Conservation (phyloP, 2,329 filamentous ascomycete genomes). For the Pleomassaria siparia region DNA sequence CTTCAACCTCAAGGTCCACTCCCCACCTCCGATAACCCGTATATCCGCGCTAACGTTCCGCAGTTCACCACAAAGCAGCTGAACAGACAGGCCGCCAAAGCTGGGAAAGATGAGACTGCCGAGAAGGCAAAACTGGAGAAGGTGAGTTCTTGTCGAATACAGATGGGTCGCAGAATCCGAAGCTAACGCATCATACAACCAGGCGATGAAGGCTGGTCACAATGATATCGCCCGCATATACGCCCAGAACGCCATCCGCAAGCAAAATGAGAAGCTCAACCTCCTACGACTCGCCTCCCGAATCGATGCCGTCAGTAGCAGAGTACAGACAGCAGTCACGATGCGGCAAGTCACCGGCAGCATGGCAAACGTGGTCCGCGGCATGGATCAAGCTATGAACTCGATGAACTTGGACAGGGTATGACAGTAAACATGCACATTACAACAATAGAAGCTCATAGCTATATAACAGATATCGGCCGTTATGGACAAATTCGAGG, state of each 20-base stretch:
- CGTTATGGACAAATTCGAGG: constrained; percentile 68
- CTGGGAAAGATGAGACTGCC: constrained; percentile 61
- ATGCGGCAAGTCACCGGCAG: constrained; percentile 63
- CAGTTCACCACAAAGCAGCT: constrained; percentile 66
- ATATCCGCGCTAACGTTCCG: constrained; percentile 23
- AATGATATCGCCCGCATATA: constrained; percentile 64
- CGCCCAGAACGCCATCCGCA: constrained; percentile 64
- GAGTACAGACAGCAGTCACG: constrained; percentile 65
- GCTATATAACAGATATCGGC: constrained; percentile 55
- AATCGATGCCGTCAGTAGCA: constrained; percentile 61
- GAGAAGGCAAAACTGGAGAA: constrained; percentile 66
- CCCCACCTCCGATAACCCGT: neutral
- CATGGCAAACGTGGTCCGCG: constrained; percentile 64
- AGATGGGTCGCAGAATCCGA: neutral
- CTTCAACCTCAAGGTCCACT: constrained; percentile 62
- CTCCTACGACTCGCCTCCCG: constrained; percentile 58
- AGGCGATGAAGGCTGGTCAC: constrained; percentile 63
- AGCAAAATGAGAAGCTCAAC: constrained; percentile 64
- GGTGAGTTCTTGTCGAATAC: constrained; percentile 32
- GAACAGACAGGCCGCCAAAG: constrained; percentile 63
- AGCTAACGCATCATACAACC: neutral
- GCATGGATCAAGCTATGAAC: constrained; percentile 65
- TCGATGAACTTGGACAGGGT: constrained; percentile 65
- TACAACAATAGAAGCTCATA: neutral
- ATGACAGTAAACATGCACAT: constrained; percentile 14